Evolutionary conservation across 2,329 filamentous ascomycete species (phyloP), one percentile per base, ranked within the genome.

Genomic region (Aspergillus pseudotamarii): DNA sequence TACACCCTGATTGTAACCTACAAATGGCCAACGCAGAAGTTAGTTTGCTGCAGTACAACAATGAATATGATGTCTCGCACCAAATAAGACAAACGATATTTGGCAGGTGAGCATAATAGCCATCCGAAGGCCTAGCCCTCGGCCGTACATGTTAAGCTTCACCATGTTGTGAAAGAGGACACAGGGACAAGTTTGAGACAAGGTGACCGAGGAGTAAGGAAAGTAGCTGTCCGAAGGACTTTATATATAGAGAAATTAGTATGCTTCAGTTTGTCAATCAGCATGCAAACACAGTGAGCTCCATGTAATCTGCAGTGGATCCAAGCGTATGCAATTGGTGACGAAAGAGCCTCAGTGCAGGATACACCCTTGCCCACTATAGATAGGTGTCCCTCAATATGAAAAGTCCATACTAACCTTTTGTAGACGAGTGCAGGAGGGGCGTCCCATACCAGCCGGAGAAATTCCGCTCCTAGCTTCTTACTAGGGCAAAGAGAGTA

Each of bases 1-100:
- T 0, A 83, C 80, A 48, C 81, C 82, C 66, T 84, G 82, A 34
- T 84, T 83, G 51, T 84, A 84, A 2, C 81, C 82, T 75, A 59
- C 36, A 62, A 10, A 43, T 26, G 26, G 36, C 26, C 46, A 55
- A 32, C 48, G 9, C 9, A 4, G 28, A 51, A 21, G 61, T 67
- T 50, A 68, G 63, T 36, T 34, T 48, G 48, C 53, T 45, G 57
- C n/a, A 55, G 26, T 38, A 58, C 46, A 56, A 46, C 21, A 26
- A 36, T 10, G 57, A 36, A 11, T 12, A 19, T 19, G 45, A 53
- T 41, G 26, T 45, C 30, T 61, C 68, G 36, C 51, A 72, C 71
- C 71, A 51, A 73, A 73, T 41, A 73, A 61, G 48, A 72, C 67
- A 57, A 73, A 73, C 30, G 71, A 66, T 57, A 71, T 60, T 36